A percentile compares a stretch with the other conserved stretches of the same genome.
phyloP scores from a whole-genome alignment of 352 stramenopile genomes.

The Globisporangium middletonii region DNA sequence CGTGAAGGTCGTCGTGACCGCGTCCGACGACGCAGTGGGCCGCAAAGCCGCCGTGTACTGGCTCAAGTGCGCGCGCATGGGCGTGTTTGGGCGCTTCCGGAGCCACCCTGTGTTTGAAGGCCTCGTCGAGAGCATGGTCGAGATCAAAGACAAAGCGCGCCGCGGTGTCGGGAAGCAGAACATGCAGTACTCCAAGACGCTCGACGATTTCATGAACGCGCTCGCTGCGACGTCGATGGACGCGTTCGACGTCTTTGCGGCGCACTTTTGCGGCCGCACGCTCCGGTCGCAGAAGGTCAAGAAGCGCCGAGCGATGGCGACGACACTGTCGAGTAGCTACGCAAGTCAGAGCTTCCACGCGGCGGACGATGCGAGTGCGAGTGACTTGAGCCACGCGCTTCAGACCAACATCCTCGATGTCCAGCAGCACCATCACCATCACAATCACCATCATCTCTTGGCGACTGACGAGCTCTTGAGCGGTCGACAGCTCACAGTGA shows the following conservation, averaged over 20 bases:
- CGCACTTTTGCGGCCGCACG: slow-evolving; percentile 68
- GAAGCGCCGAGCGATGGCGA: slow-evolving; percentile 24
- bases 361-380: neutral
- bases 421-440: slow-evolving; percentile 6
- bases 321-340: neutral
- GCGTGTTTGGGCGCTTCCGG: slow-evolving; percentile 63
- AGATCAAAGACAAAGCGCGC: slow-evolving; percentile 77
- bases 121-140: slow-evolving; percentile 73
- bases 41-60: slow-evolving; percentile 38
- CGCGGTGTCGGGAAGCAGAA: slow-evolving; percentile 82
- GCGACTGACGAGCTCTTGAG: slow-evolving; percentile 41
- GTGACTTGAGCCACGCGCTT: neutral
- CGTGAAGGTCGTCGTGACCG: slow-evolving; percentile 25
- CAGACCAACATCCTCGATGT: slow-evolving; percentile 11
- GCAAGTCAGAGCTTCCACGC: slow-evolving; percentile 1
- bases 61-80: slow-evolving; percentile 67
- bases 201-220: slow-evolving; percentile 72
- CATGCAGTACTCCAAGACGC: slow-evolving; percentile 66
- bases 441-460: slow-evolving; percentile 38
- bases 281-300: slow-evolving; percentile 72
- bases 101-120: slow-evolving; percentile 71
- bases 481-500: slow-evolving; percentile 32
- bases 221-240: slow-evolving; percentile 60
- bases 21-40: slow-evolving; percentile 24
- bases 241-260: slow-evolving; percentile 72